phyloP scores from a whole-genome alignment of 1,139 yeast genomes.

The Geotrichum armillariae region DNA sequence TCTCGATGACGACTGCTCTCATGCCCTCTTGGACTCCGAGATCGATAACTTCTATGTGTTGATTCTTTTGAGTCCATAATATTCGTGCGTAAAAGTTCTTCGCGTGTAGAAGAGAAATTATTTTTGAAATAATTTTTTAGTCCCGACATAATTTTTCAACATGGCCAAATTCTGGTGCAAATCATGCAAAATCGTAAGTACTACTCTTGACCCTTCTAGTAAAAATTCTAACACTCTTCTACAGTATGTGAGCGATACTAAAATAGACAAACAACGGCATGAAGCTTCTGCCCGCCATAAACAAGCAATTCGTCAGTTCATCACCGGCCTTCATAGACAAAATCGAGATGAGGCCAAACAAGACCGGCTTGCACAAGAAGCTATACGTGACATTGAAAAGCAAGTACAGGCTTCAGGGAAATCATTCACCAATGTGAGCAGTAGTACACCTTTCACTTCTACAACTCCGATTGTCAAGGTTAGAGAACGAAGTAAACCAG shows the following conservation, averaged over 20 bases:
- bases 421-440: not conserved
- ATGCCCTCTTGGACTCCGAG: conserved; percentile 21
- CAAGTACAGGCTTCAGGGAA: conserved; percentile 23
- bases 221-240: not conserved
- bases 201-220: not conserved
- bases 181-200: conserved; percentile 38
- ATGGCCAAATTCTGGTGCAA: conserved; percentile 43
- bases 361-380: conserved; percentile 29
- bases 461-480: not conserved
- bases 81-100: not conserved
- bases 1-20: conserved; percentile 14
- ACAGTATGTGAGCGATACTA: conserved; percentile 47
- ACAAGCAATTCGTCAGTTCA: conserved; percentile 32
- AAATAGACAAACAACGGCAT: conserved; percentile 42
- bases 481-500: not conserved
- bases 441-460: not conserved
- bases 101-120: too few relatives aligned
- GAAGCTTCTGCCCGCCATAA: conserved; percentile 44
- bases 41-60: conserved; percentile 4
- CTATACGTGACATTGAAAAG: conserved; percentile 28
- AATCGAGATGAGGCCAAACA: conserved; percentile 34
- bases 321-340: conserved; percentile 38
- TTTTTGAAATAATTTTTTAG: too few relatives aligned
- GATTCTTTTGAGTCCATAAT: not conserved
- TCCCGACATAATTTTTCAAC: too few relatives aligned